Conservation (phyloP, 2,329 filamentous ascomycete species). For the Gyromitra esculenta region DNA sequence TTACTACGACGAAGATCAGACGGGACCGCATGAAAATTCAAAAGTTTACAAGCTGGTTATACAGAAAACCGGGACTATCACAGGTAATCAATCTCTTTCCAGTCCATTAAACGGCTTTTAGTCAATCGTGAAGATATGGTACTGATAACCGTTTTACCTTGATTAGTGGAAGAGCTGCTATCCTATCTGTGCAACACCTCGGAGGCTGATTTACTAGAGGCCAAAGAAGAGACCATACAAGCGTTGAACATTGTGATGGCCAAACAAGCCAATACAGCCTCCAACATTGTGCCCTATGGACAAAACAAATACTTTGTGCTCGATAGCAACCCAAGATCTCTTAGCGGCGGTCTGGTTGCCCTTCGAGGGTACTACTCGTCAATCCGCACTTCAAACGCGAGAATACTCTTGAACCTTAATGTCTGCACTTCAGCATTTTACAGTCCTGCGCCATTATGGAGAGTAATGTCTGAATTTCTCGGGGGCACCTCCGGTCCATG, state of each 20-base stretch:
- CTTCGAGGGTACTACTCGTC: constrained; percentile 60
- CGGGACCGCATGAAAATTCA: constrained; percentile 56
- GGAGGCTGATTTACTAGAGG: not conserved
- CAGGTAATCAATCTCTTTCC: constrained; percentile 4
- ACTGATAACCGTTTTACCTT: constrained; percentile 45
- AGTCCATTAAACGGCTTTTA: constrained; percentile 58
- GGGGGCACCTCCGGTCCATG: constrained; percentile 34
- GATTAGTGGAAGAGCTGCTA: constrained; percentile 26
- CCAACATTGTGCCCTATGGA: constrained; percentile 64
- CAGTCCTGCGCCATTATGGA: constrained; percentile 62
- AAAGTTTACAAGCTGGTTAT: constrained; percentile 37
- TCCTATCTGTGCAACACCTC: constrained; percentile 24
- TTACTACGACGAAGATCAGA: constrained; percentile 61
- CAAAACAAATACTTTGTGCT: constrained; percentile 67
- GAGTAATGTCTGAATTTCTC: constrained; percentile 60
- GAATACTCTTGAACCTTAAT: constrained; percentile 71
- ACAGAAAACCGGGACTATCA: constrained; percentile 58
- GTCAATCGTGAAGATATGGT: constrained; percentile 59
- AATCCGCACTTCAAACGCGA: constrained; percentile 68
- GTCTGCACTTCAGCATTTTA: constrained; percentile 71
- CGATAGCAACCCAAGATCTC: constrained; percentile 58
- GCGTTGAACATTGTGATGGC: constrained; percentile 69
- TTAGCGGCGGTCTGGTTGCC: constrained; percentile 67
- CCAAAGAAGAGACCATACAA: constrained; percentile 62
- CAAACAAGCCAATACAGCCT: constrained; percentile 59